Evolutionary conservation across 1,139 yeast species (phyloP).

Genomic region (Protomyces macrosporus): DNA sequence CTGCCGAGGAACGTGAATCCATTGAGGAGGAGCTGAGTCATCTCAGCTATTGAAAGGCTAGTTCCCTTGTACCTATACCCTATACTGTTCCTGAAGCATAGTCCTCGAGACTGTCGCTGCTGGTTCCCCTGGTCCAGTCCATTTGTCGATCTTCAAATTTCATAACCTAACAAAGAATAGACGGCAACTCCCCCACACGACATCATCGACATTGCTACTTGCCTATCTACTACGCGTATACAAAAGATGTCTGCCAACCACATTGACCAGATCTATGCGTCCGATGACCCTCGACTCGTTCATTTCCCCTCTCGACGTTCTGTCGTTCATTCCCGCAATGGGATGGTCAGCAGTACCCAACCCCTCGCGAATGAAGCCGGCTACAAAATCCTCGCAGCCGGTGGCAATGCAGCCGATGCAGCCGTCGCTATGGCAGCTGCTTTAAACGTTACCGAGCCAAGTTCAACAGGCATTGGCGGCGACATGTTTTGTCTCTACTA

Average conservation of each 20-base stretch:
- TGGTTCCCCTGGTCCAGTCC: too few species aligned
- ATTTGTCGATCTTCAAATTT: too few species aligned
- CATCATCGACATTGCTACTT: too few species aligned
- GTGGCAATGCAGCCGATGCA: conserved; percentile 75
- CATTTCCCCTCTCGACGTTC: conserved; percentile 60
- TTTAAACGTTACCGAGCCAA: conserved; percentile 65
- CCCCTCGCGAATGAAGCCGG: conserved; percentile 77
- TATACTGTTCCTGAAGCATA: neutral
- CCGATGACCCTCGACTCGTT: conserved; percentile 20
- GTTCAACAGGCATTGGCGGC: conserved; percentile 78
- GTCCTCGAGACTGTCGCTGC: neutral
- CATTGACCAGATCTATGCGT: conserved; percentile 22
- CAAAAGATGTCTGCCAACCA: neutral
- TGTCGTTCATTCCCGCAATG: conserved; percentile 68
- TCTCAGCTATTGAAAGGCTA: neutral
- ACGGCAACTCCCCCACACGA: too few species aligned
- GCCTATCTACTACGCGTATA: too few species aligned
- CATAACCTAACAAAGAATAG: too few species aligned
- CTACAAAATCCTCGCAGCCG: conserved; percentile 54
- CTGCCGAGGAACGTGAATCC: neutral
- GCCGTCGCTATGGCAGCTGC: conserved; percentile 77
- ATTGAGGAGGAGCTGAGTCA: neutral
- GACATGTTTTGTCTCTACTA: conserved; percentile 69
- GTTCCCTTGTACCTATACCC: neutral
- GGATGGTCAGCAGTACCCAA: conserved; percentile 71